phyloP scores from a whole-genome alignment of 2,329 filamentous ascomycete genomes.

The Lasiodiplodia theobromae region DNA sequence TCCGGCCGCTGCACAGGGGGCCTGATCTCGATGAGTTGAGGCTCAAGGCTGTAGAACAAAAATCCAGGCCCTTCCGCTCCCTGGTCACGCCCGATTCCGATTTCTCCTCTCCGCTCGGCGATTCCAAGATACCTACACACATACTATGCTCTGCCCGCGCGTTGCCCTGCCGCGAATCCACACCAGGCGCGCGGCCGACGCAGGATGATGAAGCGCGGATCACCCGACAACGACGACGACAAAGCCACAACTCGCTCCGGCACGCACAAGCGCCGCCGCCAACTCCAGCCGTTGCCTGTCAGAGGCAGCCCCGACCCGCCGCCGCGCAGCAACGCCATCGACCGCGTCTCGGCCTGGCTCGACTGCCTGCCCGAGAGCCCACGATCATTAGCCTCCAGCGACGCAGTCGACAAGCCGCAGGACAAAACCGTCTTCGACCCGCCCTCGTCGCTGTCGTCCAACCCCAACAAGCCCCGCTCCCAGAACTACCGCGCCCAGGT shows the following conservation, averaged over 20 bases:
- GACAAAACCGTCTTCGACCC: background rate
- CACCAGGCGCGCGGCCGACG: background rate
- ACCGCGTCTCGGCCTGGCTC: background rate
- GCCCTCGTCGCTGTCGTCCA: background rate
- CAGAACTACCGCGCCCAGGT: background rate
- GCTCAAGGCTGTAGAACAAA: no score
- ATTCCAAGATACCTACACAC: no score
- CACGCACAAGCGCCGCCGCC: background rate
- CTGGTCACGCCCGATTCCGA: no score
- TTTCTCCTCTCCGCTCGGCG: background rate
- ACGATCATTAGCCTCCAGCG: background rate
- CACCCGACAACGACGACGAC: background rate
- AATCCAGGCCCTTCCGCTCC: no score
- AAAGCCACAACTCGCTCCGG: no score
- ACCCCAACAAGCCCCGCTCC: background rate
- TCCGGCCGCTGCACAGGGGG: background rate
- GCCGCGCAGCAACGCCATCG: background rate
- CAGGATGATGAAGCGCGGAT: background rate
- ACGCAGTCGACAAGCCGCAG: background rate
- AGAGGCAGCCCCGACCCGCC: no score
- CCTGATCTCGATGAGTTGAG: background rate
- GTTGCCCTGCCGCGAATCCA: background rate
- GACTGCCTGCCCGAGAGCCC: background rate
- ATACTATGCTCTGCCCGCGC: background rate
- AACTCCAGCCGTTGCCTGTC: background rate